Evolutionary conservation across 768 basidiomycete genomes (phyloP).

Genomic region (Kwoniella sp.): DNA sequence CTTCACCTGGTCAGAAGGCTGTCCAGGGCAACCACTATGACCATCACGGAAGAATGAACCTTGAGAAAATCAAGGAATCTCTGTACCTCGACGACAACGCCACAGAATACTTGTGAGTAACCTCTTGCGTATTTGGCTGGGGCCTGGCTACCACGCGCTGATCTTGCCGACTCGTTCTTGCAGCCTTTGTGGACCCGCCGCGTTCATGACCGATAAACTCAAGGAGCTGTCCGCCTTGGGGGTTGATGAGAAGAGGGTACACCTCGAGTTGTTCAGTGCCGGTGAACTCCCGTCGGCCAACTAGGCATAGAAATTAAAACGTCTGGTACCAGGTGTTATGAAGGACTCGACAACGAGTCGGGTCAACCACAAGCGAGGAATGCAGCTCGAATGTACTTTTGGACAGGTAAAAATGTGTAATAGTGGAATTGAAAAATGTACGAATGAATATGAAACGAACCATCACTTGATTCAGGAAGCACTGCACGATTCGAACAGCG

Average conservation of each 20-base stretch:
- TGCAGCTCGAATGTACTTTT: no score
- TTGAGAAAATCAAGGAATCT: slow-evolving; percentile 12
- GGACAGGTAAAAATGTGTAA: no score
- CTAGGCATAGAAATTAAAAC: not conserved
- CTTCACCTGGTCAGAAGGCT: slow-evolving; percentile 1
- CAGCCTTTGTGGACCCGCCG: slow-evolving; percentile 28
- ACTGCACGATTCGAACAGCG: no score
- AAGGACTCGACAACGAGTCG: no score
- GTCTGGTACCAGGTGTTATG: no score
- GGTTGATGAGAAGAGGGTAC: slow-evolving; percentile 16
- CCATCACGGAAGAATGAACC: slow-evolving; percentile 19
- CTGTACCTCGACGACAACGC: slow-evolving; percentile 17
- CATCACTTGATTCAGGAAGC: no score
- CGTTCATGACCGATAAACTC: slow-evolving; percentile 27
- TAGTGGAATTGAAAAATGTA: no score
- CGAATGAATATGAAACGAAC: no score
- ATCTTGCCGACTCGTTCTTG: no score
- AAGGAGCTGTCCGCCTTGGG: slow-evolving; percentile 14
- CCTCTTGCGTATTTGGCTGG: no score
- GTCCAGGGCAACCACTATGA: slow-evolving; percentile 20
- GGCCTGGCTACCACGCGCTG: no score
- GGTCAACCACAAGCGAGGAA: no score
- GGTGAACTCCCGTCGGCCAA: slow-evolving; percentile 5
- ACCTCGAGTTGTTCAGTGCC: slow-evolving; percentile 25
- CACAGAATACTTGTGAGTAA: slow-evolving; percentile 28